These are phyloP conservation scores for Phytophthora pluvialis DNA, from an alignment of 352 stramenopile genomes.

Conservation along the genomic window DNA sequence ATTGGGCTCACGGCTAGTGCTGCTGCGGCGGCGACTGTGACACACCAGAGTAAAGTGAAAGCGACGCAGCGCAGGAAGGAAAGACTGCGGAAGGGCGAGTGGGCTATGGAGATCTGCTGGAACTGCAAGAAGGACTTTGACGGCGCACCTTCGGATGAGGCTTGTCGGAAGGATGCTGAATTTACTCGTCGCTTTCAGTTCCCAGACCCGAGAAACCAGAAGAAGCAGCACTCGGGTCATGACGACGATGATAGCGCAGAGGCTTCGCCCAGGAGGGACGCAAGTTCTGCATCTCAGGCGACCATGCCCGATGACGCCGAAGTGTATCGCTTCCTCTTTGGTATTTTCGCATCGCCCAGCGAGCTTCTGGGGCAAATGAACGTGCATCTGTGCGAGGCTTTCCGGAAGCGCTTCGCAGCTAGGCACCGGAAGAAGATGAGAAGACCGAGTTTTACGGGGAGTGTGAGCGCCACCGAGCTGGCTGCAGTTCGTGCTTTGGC, in stretches of 20 bases:
- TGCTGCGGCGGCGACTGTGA: conserved; percentile 57
- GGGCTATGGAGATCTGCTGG: conserved; percentile 80
- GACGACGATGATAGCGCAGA: not conserved
- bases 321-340: conserved; percentile 66
- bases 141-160: conserved; percentile 50
- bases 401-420: conserved; percentile 43
- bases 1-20: conserved; percentile 66
- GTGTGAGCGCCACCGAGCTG: conserved; percentile 6
- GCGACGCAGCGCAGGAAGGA: conserved; percentile 46
- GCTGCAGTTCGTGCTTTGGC: conserved; percentile 17
- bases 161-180: conserved; percentile 64
- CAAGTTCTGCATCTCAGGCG: not conserved
- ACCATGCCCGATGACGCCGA: conserved; percentile 46
- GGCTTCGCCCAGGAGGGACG: not conserved
- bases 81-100: conserved; percentile 53
- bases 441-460: conserved; percentile 22
- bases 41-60: conserved; percentile 57
- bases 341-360: conserved; percentile 53
- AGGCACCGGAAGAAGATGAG: conserved; percentile 33
- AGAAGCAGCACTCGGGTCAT: not conserved
- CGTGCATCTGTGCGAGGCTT: conserved; percentile 53
- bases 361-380: conserved; percentile 77
- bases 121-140: conserved; percentile 60
- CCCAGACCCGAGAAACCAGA: not conserved
- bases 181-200: conserved; percentile 62